Evolutionary conservation across 345 rosid genomes (phyloP).

Genomic region (Leavenworthia alabamica): DNA sequence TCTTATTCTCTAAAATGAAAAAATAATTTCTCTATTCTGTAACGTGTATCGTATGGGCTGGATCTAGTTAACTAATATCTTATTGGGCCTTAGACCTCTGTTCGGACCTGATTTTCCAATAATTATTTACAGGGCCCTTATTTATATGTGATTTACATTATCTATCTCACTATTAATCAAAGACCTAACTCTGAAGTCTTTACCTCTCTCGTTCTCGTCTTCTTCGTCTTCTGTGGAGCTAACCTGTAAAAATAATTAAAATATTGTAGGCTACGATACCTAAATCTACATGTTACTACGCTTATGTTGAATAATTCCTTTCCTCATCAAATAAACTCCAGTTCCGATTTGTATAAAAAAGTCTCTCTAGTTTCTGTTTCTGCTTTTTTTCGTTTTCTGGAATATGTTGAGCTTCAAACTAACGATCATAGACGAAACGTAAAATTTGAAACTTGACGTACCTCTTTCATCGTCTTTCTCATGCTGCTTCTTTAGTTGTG

Average conservation of each 20-base stretch:
- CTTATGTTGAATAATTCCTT: not conserved
- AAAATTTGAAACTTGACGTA: not conserved
- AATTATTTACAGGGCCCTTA: too few relatives aligned
- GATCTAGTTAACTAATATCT: not conserved
- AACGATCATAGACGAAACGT: not conserved
- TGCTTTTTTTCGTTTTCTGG: not conserved
- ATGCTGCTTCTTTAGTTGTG: not conserved
- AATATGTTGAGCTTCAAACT: not conserved
- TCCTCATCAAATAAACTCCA: not conserved
- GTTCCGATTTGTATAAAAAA: not conserved
- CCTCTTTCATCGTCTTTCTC: not conserved
- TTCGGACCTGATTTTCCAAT: not conserved
- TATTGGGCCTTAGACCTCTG: not conserved
- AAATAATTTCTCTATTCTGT: too few relatives aligned
- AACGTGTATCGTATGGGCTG: too few relatives aligned
- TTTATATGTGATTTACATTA: not conserved
- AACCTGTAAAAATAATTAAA: not conserved
- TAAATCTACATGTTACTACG: not conserved
- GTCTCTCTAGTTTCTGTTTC: not conserved
- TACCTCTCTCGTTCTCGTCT: not conserved
- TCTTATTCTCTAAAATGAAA: too few relatives aligned
- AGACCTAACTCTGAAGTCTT: conserved; percentile 18
- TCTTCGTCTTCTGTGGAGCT: not conserved
- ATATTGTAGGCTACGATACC: not conserved
- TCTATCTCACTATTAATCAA: not conserved